These are phyloP conservation scores for Mycocentrospora acerina DNA, from an alignment of 2,329 filamentous ascomycete species.

Conservation along the genomic window DNA sequence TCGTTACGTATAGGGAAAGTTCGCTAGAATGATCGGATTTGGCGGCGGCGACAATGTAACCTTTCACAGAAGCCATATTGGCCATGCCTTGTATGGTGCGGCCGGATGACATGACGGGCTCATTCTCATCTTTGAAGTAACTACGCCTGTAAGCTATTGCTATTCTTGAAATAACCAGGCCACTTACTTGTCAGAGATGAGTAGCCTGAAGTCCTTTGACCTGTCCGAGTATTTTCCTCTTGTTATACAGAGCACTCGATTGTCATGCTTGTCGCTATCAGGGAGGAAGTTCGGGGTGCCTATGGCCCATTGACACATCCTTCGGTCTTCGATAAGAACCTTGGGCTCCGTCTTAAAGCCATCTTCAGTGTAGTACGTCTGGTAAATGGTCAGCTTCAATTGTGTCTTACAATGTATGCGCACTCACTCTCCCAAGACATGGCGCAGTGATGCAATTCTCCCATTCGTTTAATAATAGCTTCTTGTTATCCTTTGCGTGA, in stretches of 20 bases:
- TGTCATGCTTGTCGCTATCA: constrained; percentile 63
- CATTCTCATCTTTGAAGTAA: constrained; percentile 70
- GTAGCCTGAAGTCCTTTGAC: constrained; percentile 72
- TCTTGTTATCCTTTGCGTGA: constrained; percentile 79
- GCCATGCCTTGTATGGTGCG: constrained; percentile 77
- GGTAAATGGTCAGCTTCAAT: constrained; percentile 10
- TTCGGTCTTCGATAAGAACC: constrained; percentile 66
- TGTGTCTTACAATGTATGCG: too few relatives aligned
- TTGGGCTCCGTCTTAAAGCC: constrained; percentile 73
- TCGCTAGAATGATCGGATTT: constrained; percentile 80
- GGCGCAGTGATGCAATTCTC: constrained; percentile 42
- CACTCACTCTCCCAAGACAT: constrained; percentile 51
- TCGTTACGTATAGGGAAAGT: constrained; percentile 86
- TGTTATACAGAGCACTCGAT: constrained; percentile 79
- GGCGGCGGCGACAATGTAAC: constrained; percentile 81
- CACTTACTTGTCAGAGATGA: constrained; percentile 70
- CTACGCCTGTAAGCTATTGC: constrained; percentile 22
- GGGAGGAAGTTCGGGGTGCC: constrained; percentile 71
- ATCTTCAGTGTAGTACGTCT: constrained; percentile 75
- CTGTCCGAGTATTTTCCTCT: constrained; percentile 70
- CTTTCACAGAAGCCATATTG: constrained; percentile 81
- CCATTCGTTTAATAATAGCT: constrained; percentile 73
- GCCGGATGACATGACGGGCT: constrained; percentile 74
- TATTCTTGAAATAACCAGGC: neutral
- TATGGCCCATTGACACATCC: constrained; percentile 87